A percentile compares a stretch with the other conserved stretches of the same genome.
phyloP scores from a whole-genome alignment of 306 rosid species.

The Hylodesmum podocarpum region DNA sequence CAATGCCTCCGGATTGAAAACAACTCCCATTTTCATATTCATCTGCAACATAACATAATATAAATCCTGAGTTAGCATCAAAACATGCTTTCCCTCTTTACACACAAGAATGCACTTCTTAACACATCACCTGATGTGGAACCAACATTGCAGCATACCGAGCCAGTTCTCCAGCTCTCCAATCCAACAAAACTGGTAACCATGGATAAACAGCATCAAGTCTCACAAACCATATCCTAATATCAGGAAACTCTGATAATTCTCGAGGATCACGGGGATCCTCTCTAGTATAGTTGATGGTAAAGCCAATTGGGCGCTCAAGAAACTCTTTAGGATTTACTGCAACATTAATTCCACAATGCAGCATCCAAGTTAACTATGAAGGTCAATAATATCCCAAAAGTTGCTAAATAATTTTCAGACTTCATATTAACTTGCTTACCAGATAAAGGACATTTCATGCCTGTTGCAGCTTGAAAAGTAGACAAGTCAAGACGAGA shows the following conservation, averaged over 20 bases:
- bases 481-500: slow-evolving; percentile 65
- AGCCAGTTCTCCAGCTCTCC: slow-evolving; percentile 96
- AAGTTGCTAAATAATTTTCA: neutral
- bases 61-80: neutral
- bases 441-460: slow-evolving; percentile 72
- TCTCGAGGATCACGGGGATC: slow-evolving; percentile 78
- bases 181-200: slow-evolving; percentile 83
- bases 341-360: slow-evolving; percentile 33
- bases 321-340: slow-evolving; percentile 74
- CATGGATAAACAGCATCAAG: slow-evolving; percentile 91
- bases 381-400: neutral
- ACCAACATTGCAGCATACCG: slow-evolving; percentile 95
- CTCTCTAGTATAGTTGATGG: slow-evolving; percentile 70
- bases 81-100: neutral
- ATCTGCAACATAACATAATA: slow-evolving; percentile 53
- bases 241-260: slow-evolving; percentile 76
- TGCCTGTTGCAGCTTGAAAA: slow-evolving; percentile 78
- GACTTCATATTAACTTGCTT: slow-evolving; percentile 11
- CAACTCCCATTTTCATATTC: slow-evolving; percentile 88
- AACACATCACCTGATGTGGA: slow-evolving; percentile 80
- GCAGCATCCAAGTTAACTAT: slow-evolving; percentile 20
- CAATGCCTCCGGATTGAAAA: slow-evolving; percentile 90
- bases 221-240: slow-evolving; percentile 92
- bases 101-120: neutral
- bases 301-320: slow-evolving; percentile 78